Evolutionary conservation across 2,329 filamentous ascomycete genomes (phyloP).

Genomic region (Hymenoscyphus fraxineus): DNA sequence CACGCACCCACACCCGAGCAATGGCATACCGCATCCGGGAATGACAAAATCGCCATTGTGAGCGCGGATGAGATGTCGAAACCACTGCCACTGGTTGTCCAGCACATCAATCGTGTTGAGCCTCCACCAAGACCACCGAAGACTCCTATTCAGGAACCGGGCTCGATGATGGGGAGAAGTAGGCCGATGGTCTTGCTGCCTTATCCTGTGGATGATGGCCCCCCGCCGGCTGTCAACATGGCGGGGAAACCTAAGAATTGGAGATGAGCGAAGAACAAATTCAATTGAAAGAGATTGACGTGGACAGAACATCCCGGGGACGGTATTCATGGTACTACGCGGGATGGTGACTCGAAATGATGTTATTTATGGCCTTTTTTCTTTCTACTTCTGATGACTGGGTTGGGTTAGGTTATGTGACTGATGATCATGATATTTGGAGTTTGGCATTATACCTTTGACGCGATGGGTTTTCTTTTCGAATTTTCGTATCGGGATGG

Average conservation of each 20-base stretch:
- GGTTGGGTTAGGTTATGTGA: too few species aligned
- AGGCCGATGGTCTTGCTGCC: conserved; percentile 41
- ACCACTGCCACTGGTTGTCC: conserved; percentile 18
- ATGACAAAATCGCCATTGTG: conserved; percentile 66
- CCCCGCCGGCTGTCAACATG: conserved; percentile 81
- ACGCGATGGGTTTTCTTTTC: background rate
- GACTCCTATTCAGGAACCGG: conserved; percentile 61
- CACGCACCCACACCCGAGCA: conserved; percentile 55
- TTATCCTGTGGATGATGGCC: conserved; percentile 77
- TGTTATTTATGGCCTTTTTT: background rate
- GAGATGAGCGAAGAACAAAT: background rate
- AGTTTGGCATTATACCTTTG: conserved; percentile 5
- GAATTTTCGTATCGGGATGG: background rate
- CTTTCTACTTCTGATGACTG: background rate
- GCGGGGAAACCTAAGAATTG: conserved; percentile 65
- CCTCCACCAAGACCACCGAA: conserved; percentile 75
- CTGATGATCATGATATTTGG: background rate
- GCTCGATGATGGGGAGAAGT: conserved; percentile 23
- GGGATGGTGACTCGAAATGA: background rate
- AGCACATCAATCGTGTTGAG: conserved; percentile 38
- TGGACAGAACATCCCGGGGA: background rate
- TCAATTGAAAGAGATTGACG: too few species aligned
- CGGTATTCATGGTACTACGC: background rate
- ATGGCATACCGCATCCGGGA: conserved; percentile 54
- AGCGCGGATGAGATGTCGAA: conserved; percentile 56